Conservation (phyloP, 192 early-diverging fungal genomes). For the Coemansia sp. region DNA sequence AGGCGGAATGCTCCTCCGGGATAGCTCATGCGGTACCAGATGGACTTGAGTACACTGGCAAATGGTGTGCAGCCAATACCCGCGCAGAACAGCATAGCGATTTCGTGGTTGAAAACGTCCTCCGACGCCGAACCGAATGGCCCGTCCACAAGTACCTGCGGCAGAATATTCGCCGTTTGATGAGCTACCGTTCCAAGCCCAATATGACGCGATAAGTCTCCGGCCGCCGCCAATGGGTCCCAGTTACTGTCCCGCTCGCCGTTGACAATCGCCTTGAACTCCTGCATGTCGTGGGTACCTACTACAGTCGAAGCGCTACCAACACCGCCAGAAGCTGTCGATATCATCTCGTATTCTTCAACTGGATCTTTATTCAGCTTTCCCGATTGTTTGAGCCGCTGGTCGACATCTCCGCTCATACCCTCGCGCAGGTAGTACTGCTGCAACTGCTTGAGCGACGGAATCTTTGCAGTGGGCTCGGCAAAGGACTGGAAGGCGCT, state of each 20-base stretch:
- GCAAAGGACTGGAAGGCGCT: conserved; percentile 1
- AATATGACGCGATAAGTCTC: conserved; percentile 8
- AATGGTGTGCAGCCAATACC: conserved; percentile 86
- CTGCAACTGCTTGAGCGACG: conserved; percentile 53
- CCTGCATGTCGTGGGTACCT: conserved; percentile 26
- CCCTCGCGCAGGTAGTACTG: conserved; percentile 46
- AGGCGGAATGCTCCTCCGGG: conserved; percentile 55
- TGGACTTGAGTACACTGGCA: conserved; percentile 76
- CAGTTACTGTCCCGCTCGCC: conserved; percentile 25
- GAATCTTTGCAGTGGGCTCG: conserved; percentile 21
- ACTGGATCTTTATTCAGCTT: background rate
- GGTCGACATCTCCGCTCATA: conserved; percentile 2
- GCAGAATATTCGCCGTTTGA: conserved; percentile 54
- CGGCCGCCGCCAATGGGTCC: conserved; percentile 21
- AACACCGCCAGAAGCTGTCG: background rate
- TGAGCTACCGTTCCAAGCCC: conserved; percentile 23
- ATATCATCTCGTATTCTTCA: conserved; percentile 36
- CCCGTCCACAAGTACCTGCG: conserved; percentile 73
- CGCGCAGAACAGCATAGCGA: conserved; percentile 73
- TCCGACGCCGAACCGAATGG: conserved; percentile 77
- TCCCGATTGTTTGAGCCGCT: background rate
- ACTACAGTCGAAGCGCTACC: conserved; percentile 27
- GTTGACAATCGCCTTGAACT: conserved; percentile 41
- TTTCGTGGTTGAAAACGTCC: conserved; percentile 82
- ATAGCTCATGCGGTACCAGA: conserved; percentile 71